Evolutionary conservation across 2,329 filamentous ascomycete genomes (phyloP).

Genomic region (Akanthomyces lecanii): DNA sequence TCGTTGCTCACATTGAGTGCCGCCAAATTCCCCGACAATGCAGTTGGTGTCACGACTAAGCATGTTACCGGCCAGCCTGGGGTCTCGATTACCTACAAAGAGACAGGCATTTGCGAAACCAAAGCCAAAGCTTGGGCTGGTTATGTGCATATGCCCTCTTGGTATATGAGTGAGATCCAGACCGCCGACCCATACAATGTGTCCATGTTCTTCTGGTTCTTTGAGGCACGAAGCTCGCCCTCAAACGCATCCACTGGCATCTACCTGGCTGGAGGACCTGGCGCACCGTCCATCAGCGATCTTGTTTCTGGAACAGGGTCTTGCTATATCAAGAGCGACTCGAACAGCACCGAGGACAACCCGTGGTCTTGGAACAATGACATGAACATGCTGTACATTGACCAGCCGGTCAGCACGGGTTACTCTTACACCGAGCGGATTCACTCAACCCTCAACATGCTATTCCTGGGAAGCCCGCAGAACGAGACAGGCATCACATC

Average conservation of each 20-base stretch:
- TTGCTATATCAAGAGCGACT: constrained; percentile 42
- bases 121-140: constrained; percentile 10
- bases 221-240: constrained; percentile 33
- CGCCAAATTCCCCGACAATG: neutral
- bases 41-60: neutral
- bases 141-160: constrained; percentile 14
- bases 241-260: constrained; percentile 36
- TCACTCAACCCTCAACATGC: constrained; percentile 54
- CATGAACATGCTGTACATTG: constrained; percentile 47
- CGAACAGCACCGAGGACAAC: constrained; percentile 49
- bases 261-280: constrained; percentile 62
- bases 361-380: constrained; percentile 57
- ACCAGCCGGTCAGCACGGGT: constrained; percentile 60
- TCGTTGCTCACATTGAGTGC: neutral
- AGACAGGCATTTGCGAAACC: constrained; percentile 10
- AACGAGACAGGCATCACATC: constrained; percentile 42
- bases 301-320: constrained; percentile 18
- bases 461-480: constrained; percentile 36
- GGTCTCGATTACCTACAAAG: constrained; percentile 12
- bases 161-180: constrained; percentile 10
- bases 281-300: constrained; percentile 42
- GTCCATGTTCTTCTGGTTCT: constrained; percentile 42
- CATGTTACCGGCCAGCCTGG: neutral
- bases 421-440: constrained; percentile 58
- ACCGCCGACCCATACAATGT: constrained; percentile 12